Conservation (phyloP, 352 stramenopile genomes). For the Phytopythium oedochilum region DNA sequence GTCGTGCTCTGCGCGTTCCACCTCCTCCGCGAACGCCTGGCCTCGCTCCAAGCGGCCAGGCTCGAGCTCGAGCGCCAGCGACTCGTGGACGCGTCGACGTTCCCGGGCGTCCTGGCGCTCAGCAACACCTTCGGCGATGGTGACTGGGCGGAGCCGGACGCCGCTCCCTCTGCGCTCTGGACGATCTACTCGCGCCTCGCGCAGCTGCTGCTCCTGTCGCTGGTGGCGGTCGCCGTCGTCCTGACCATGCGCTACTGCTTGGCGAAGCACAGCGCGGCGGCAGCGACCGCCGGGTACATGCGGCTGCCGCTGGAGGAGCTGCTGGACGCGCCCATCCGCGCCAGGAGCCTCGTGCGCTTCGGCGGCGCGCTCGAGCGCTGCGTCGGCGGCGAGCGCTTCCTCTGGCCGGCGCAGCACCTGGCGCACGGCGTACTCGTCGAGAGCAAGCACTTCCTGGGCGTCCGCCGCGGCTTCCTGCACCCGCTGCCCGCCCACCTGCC, state of each 20-base stretch:
- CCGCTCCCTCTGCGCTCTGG: slow-evolving; percentile 10
- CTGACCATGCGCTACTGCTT: slow-evolving; percentile 15
- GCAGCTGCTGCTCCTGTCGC: slow-evolving; percentile 16
- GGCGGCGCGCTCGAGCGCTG: slow-evolving; percentile 14
- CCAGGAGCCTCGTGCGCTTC: slow-evolving; percentile 32
- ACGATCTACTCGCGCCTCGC: slow-evolving; percentile 31
- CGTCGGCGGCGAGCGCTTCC: slow-evolving; percentile 25
- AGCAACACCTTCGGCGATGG: slow-evolving; percentile 34
- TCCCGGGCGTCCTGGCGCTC: slow-evolving; percentile 16
- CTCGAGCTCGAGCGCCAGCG: slow-evolving; percentile 28
- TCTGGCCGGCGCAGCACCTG: slow-evolving; percentile 29
- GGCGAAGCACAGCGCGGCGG: background rate
- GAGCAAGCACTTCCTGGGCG: slow-evolving; percentile 31
- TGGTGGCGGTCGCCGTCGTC: slow-evolving; percentile 9
- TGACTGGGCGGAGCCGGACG: slow-evolving; percentile 8
- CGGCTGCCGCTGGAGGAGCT: slow-evolving; percentile 44
- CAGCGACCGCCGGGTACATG: slow-evolving; percentile 25
- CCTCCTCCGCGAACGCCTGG: slow-evolving; percentile 13
- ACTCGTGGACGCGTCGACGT: slow-evolving; percentile 19
- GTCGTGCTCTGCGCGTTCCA: slow-evolving; percentile 9
- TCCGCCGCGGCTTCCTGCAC: slow-evolving; percentile 32
- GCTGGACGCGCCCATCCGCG: slow-evolving; percentile 39
- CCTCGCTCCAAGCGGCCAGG: slow-evolving; percentile 20
- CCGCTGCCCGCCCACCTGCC: slow-evolving; percentile 27
- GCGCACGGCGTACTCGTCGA: slow-evolving; percentile 46